These are phyloP conservation scores for Talaromyces sp. DNA, from an alignment of 2,329 filamentous ascomycete genomes.

Conservation along the genomic window DNA sequence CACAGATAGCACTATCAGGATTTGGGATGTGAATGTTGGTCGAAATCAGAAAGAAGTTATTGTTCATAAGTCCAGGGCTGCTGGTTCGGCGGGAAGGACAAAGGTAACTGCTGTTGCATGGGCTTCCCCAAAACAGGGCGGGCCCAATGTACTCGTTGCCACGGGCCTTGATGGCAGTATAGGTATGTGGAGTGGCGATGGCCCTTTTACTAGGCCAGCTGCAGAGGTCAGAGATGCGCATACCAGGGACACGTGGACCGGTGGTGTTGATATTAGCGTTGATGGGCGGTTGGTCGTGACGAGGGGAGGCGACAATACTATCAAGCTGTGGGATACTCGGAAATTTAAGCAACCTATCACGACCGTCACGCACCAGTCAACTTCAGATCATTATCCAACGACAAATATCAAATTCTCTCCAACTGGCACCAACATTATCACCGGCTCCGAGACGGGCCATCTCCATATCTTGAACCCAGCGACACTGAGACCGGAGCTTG, in stretches of 20 bases:
- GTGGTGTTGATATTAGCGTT: slow-evolving; percentile 81
- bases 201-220: slow-evolving; percentile 74
- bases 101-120: slow-evolving; percentile 92
- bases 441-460: slow-evolving; percentile 78
- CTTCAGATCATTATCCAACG: slow-evolving; percentile 75
- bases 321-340: slow-evolving; percentile 95
- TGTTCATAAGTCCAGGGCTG: slow-evolving; percentile 89
- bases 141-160: slow-evolving; percentile 70
- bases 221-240: slow-evolving; percentile 84
- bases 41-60: slow-evolving; percentile 88
- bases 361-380: slow-evolving; percentile 71
- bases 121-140: slow-evolving; percentile 72
- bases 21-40: slow-evolving; percentile 94
- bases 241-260: slow-evolving; percentile 77
- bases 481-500: slow-evolving; percentile 76
- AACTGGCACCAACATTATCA: slow-evolving; percentile 76
- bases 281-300: slow-evolving; percentile 90
- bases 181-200: slow-evolving; percentile 87
- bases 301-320: slow-evolving; percentile 81
- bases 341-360: slow-evolving; percentile 91
- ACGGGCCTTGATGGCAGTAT: slow-evolving; percentile 85
- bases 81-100: slow-evolving; percentile 81
- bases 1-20: slow-evolving; percentile 89
- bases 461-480: slow-evolving; percentile 92
- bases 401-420: slow-evolving; percentile 88